Conservation (phyloP, 345 rosid genomes). For the Adansonia digitata region DNA sequence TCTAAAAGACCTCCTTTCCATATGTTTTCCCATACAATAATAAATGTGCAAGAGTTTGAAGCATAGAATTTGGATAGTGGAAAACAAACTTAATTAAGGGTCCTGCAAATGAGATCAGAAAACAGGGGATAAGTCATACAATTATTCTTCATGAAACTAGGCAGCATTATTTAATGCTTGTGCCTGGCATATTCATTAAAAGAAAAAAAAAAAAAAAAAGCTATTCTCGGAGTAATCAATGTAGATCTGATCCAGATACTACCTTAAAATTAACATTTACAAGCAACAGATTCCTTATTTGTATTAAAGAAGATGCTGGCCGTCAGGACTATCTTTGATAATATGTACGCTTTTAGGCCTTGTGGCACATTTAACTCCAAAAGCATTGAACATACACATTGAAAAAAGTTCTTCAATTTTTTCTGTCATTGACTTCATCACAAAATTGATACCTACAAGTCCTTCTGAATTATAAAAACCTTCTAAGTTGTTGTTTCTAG, state of each 20-base stretch:
- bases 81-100: neutral
- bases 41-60: neutral
- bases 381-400: neutral
- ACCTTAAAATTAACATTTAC: neutral
- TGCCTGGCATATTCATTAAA: neutral
- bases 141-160: neutral
- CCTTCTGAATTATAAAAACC: neutral
- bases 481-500: neutral
- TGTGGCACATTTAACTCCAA: neutral
- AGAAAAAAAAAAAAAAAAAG: neutral
- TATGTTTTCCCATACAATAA: neutral
- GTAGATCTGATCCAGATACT: neutral
- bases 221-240: neutral
- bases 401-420: neutral
- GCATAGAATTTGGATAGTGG: neutral
- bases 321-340: neutral
- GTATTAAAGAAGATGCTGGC: neutral
- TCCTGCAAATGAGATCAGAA: neutral
- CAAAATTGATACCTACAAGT: neutral
- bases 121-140: neutral
- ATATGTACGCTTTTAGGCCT: neutral
- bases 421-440: neutral
- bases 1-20: neutral
- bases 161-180: neutral
- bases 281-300: neutral